Percentiles rank a stretch among this genome's conserved stretches.
Evolutionary conservation across 2,329 filamentous ascomycete genomes (phyloP).

Genomic region (Pestalotiopsis sp.): DNA sequence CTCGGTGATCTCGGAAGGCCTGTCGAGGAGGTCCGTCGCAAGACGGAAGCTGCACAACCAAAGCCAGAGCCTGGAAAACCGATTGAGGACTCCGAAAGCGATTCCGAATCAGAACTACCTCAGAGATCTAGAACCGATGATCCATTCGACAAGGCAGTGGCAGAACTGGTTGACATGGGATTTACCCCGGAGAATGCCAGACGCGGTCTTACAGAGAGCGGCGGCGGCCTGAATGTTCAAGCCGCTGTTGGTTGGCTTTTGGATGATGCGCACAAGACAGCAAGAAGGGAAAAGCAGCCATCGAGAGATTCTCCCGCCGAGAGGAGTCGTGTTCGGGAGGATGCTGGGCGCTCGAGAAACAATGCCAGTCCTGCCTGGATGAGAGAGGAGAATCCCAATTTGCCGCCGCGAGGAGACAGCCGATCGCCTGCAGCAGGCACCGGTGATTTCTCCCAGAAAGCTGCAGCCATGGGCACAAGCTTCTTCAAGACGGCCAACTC

Average conservation of each 20-base stretch:
- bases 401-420: slow-evolving; percentile 53
- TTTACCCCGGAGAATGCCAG: slow-evolving; percentile 86
- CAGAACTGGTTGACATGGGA: slow-evolving; percentile 92
- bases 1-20: slow-evolving; percentile 67
- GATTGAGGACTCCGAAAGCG: slow-evolving; percentile 54
- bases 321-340: slow-evolving; percentile 41
- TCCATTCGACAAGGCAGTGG: slow-evolving; percentile 77
- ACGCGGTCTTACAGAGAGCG: slow-evolving; percentile 78
- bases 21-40: slow-evolving; percentile 63
- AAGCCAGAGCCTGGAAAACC: slow-evolving; percentile 57
- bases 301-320: slow-evolving; percentile 50
- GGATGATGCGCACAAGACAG: slow-evolving; percentile 86
- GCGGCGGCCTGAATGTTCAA: slow-evolving; percentile 79
- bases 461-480: slow-evolving; percentile 79
- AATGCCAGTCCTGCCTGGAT: slow-evolving; percentile 63
- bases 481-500: slow-evolving; percentile 94
- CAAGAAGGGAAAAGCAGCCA: slow-evolving; percentile 68
- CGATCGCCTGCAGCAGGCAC: slow-evolving; percentile 53
- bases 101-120: slow-evolving; percentile 38
- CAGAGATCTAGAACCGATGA: slow-evolving; percentile 46
- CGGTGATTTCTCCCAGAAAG: slow-evolving; percentile 78
- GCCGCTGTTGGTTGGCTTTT: slow-evolving; percentile 87
- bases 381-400: slow-evolving; percentile 51
- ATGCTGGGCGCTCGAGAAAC: slow-evolving; percentile 36
- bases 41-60: slow-evolving; percentile 41